phyloP scores from a whole-genome alignment of 192 early-diverging fungal species.

The Geranomyces michiganensis region DNA sequence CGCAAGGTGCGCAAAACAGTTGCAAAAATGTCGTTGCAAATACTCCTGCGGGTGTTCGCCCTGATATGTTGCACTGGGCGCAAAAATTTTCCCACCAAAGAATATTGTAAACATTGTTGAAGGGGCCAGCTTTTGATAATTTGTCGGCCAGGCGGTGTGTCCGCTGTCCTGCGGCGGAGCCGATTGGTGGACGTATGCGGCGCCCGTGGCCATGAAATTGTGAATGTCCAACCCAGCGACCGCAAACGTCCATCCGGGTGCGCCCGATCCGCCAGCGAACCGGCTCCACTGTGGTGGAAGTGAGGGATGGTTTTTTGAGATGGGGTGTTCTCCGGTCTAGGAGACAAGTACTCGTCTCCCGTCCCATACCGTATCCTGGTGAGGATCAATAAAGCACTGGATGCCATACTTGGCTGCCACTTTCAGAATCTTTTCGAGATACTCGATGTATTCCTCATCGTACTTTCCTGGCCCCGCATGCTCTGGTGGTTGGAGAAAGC shows the following conservation, averaged over 20 bases:
- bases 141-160: slow-evolving; percentile 82
- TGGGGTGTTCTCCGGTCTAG: neutral
- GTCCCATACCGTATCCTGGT: slow-evolving; percentile 79
- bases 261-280: slow-evolving; percentile 81
- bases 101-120: slow-evolving; percentile 87
- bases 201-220: slow-evolving; percentile 74
- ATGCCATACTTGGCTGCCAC: slow-evolving; percentile 75
- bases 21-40: slow-evolving; percentile 68
- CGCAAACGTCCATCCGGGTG: slow-evolving; percentile 88
- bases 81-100: slow-evolving; percentile 74
- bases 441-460: slow-evolving; percentile 81
- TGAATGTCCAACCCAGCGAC: slow-evolving; percentile 73
- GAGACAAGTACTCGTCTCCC: too few species aligned
- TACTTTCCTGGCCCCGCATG: slow-evolving; percentile 81
- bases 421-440: slow-evolving; percentile 65
- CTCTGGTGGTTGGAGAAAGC: slow-evolving; percentile 45
- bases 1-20: slow-evolving; percentile 71
- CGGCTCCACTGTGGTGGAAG: slow-evolving; percentile 44
- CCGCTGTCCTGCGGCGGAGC: slow-evolving; percentile 27
- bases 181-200: slow-evolving; percentile 74
- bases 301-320: neutral
- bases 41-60: slow-evolving; percentile 70
- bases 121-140: slow-evolving; percentile 81
- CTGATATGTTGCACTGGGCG: slow-evolving; percentile 65
- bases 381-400: slow-evolving; percentile 84